Evolutionary conservation across 2,329 filamentous ascomycete species (phyloP).

Genomic region (Xylariaceae sp.): DNA sequence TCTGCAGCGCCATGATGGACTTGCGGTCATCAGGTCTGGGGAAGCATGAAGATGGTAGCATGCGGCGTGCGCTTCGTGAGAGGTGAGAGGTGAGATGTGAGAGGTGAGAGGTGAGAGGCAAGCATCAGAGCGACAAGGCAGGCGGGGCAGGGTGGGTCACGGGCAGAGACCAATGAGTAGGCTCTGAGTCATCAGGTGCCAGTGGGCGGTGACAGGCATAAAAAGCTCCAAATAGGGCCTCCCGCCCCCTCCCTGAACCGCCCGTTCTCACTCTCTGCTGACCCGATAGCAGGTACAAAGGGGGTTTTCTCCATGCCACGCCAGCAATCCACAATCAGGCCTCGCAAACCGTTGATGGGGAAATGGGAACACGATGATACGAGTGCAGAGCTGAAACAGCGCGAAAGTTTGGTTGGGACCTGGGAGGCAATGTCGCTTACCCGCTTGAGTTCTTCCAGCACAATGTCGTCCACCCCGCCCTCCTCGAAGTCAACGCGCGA

Average conservation of each 20-base stretch:
- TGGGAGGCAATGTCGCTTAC: slow-evolving; percentile 50
- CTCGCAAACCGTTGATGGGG: not conserved
- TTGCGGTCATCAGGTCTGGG: too few relatives aligned
- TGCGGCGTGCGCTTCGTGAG: too few relatives aligned
- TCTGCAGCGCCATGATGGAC: too few relatives aligned
- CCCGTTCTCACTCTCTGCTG: slow-evolving; percentile 37
- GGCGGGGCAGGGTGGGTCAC: slow-evolving; percentile 1
- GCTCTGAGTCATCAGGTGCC: slow-evolving; percentile 21
- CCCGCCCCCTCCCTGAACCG: slow-evolving; percentile 41
- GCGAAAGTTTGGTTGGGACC: not conserved
- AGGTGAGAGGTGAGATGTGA: too few relatives aligned
- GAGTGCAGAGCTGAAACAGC: not conserved
- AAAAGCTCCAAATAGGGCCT: slow-evolving; percentile 56
- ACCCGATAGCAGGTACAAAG: slow-evolving; percentile 17
- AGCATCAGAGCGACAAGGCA: too few relatives aligned
- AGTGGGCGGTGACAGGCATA: slow-evolving; percentile 33
- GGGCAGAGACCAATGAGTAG: slow-evolving; percentile 16
- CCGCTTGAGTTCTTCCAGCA: slow-evolving; percentile 80
- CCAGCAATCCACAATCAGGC: not conserved
- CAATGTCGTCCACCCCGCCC: slow-evolving; percentile 82
- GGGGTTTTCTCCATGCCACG: not conserved
- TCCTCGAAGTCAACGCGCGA: slow-evolving; percentile 97
- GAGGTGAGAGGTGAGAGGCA: too few relatives aligned
- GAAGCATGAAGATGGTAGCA: too few relatives aligned
- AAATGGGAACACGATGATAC: not conserved